Conservation (phyloP, 306 rosid species). For the Cicer judaicum region DNA sequence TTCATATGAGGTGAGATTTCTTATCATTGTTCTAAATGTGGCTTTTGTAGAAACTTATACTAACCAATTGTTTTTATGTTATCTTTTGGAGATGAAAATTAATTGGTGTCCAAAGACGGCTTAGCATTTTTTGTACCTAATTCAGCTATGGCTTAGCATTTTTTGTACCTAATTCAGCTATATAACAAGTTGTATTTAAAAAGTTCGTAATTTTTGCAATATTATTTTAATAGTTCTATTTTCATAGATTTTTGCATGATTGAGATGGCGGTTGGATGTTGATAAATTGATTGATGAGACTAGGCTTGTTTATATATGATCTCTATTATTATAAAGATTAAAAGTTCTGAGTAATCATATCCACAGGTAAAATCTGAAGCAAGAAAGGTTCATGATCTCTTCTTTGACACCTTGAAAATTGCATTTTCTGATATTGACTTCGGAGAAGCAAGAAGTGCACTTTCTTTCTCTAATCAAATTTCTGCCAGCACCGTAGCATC, state of each 20-base stretch:
- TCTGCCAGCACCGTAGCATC: constrained; percentile 51
- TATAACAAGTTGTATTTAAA: too few relatives aligned
- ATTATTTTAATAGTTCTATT: too few relatives aligned
- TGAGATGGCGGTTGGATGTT: background rate
- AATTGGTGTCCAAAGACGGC: background rate
- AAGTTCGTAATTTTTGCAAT: too few relatives aligned
- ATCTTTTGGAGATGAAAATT: background rate
- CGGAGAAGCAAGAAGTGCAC: constrained; percentile 70
- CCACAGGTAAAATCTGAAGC: constrained; percentile 86
- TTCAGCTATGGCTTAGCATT: too few relatives aligned
- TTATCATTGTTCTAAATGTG: constrained; percentile 16
- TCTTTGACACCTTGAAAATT: constrained; percentile 79
- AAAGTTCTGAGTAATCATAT: constrained; percentile 34
- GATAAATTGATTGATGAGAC: constrained; percentile 4
- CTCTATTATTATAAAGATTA: constrained; percentile 19
- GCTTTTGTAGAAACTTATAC: constrained; percentile 1
- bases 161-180: too few relatives aligned
- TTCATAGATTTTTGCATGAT: background rate
- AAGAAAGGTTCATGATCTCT: constrained; percentile 88
- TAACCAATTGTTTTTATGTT: background rate
- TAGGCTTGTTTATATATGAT: constrained; percentile 34
- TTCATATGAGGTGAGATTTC: constrained; percentile 78
- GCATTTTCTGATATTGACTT: constrained; percentile 85
- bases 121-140: too few relatives aligned
- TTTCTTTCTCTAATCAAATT: constrained; percentile 63